These are phyloP conservation scores for Raphanus sativus DNA, from an alignment of 345 rosid species.

Conservation along the genomic window DNA sequence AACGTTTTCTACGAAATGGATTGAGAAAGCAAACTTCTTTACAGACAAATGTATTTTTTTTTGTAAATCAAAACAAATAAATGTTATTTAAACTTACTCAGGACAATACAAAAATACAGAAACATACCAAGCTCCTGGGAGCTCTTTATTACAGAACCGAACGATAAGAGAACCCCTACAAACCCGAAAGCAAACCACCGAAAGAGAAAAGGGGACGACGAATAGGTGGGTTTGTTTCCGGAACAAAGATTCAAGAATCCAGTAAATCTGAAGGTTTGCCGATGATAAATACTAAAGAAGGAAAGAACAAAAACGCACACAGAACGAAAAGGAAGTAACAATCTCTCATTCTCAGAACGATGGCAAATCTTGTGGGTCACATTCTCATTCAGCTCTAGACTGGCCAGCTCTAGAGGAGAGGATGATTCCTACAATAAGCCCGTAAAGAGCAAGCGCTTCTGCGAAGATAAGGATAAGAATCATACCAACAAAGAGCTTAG, in stretches of 20 bases:
- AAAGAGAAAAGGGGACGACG: neutral
- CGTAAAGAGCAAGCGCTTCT: constrained; percentile 44
- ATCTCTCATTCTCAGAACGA: neutral
- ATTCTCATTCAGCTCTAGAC: constrained; percentile 42
- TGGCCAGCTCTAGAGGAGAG: constrained; percentile 46
- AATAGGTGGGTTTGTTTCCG: constrained; percentile 1
- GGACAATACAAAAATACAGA: constrained; percentile 28
- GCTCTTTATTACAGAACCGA: constrained; percentile 37
- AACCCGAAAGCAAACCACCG: neutral
- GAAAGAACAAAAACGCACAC: constrained; percentile 17
- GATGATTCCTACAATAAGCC: constrained; percentile 44
- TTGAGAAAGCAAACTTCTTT: constrained; percentile 31
- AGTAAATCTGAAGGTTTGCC: constrained; percentile 1
- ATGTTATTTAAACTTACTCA: constrained; percentile 33
- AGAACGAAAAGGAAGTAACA: constrained; percentile 16
- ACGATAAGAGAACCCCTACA: constrained; percentile 16
- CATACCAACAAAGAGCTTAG: constrained; percentile 45
- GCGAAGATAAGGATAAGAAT: constrained; percentile 44
- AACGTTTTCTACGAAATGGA: neutral
- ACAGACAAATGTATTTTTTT: neutral
- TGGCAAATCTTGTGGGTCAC: neutral
- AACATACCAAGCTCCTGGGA: constrained; percentile 32
- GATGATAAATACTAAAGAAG: constrained; percentile 29
- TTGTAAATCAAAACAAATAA: constrained; percentile 15
- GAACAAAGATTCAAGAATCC: constrained; percentile 26